These are phyloP conservation scores for Filosporella fistucella DNA, from an alignment of 495 filamentous ascomycete genomes.

Conservation along the genomic window DNA sequence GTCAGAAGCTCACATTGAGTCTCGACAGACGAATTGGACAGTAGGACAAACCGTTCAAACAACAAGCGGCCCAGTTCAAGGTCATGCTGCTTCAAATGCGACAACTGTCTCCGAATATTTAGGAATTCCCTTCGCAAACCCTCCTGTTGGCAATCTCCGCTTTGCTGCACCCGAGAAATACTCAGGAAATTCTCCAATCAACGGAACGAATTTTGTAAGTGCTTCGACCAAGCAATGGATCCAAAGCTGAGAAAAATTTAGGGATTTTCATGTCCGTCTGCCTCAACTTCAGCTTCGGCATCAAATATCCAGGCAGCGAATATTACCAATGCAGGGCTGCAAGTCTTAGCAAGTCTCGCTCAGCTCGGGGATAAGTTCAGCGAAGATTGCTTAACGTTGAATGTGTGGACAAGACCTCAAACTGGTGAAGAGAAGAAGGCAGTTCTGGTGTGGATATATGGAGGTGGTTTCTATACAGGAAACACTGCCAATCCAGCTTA, in stretches of 20 bases:
- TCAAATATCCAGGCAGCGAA: no score
- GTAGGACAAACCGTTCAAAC: conserved; percentile 19
- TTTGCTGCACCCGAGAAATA: conserved; percentile 10
- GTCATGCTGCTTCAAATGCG: conserved; percentile 1
- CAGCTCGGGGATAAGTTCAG: conserved; percentile 16
- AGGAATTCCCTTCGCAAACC: conserved; percentile 15
- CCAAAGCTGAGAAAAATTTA: conserved; percentile 1
- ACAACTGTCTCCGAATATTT: conserved; percentile 13
- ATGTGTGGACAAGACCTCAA: conserved; percentile 40
- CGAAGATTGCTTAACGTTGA: conserved; percentile 57
- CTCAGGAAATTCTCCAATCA: conserved; percentile 1
- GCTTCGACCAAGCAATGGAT: not conserved
- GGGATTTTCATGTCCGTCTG: conserved; percentile 5
- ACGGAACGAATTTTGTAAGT: conserved; percentile 5
- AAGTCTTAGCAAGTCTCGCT: not conserved
- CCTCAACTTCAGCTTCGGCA: no score
- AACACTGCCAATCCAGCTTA: conserved; percentile 29
- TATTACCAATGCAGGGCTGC: conserved; percentile 7
- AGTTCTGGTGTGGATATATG: conserved; percentile 39
- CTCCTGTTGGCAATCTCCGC: conserved; percentile 14
- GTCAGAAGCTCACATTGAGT: not conserved
- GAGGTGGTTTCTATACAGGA: conserved; percentile 32
- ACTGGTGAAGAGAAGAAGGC: conserved; percentile 28
- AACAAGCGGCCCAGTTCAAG: conserved; percentile 7
- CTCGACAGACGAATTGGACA: conserved; percentile 19